Evolutionary conservation across 805 yeast species (phyloP), one percentile per base, ranked within the genome.

Genomic region (Candida easanensis): DNA sequence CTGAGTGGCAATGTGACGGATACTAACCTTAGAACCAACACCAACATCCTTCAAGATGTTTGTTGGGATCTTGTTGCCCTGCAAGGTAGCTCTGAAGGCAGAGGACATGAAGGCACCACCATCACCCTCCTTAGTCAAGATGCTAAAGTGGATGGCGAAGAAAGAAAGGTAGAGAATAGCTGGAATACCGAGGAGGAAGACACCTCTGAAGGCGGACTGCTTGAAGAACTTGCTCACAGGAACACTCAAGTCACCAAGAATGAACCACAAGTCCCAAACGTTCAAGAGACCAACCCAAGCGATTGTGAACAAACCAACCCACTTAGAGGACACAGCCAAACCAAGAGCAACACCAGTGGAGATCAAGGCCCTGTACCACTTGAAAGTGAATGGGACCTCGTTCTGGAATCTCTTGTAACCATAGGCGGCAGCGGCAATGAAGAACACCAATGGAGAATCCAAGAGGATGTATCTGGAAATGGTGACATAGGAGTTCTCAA

Each of bases 301-400:
- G 44, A 86, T 60, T 16, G 95, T 86, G 66, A 85, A 85, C 31
- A 85, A 65, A 49, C 95, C 95, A 36, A 85, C 93, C 93, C 93
- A 85, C 64, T 86, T 86, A 25, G 90, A 79, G 19, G 85, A 76
- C 17, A 80, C 65, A 4, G 93, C 84, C 45, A 84, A 68, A 41
- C 93, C 95, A 45, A 85, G 65, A n/a, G 80, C 79, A 41, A 82
- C 60, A 52, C 85, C 86, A 33, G 87, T 73, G n/a, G 81, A 71
- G 22, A 79, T 21, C 52, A 86, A 64, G n/a, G 80, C 65, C 57
- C 74, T 80, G 58, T 62, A 79, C 79, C 90, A 82, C 18, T 60
- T 64, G 33, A 61, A 57, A 15, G 84, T 53, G 55, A 79, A 76
- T n/a, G 95, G 84, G 40, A 70, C 69, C 54, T 76, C 80, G 43